Base-by-base conservation (phyloP, 2,329 filamentous ascomycete species). In the Lachnellula willkommii region DNA sequence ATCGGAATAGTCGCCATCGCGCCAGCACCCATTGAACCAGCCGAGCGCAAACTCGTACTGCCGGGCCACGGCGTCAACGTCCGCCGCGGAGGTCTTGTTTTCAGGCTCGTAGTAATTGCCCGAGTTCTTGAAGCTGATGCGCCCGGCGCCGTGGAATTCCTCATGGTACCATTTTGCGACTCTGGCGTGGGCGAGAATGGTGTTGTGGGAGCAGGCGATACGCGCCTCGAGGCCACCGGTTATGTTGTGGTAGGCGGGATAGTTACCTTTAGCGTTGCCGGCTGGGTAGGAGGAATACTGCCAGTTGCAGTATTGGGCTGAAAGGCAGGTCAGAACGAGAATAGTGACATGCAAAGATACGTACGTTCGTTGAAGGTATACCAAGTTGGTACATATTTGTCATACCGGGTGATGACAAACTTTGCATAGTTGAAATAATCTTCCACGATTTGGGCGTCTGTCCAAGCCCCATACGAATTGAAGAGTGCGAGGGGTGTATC, bases 291-390 rank as follows among this genome's bases (percentile, higher is more conserved):
- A 63, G 1, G 69, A 66, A 61, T 75, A 78, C 62, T 78, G 75
- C 75, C 75, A 77, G 55, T 77, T 75, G 56, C 75, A 77, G 65
- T 76, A 74, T 60, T 75, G 73, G 2, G 73, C 62, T 65, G 24
- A 48, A 3, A 15, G 7, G 17, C 46, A 20, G 32, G 17, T 53
- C 17, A 56, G 40, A 50, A 50, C 65, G 71, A 0, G 6, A 20
- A 3, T 4, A 20, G 12, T 2, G 22, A 49, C 36, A 14, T 35
- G 48, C n/a, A 26, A 69, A 9, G 65, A 1, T 68, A 56, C 15
- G 68, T 58, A 11, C 78, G 78, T 66, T 81, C 79, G 60, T 81
- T 81, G 66, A 79, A 80, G n/a, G 77, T 80, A 61, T 75, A 77
- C 76, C 77, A 81, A 4, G 75, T 70, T 0, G 77, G 73, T 0